Evolutionary conservation across 306 rosid species (phyloP).

Genomic region (Phaseolus lunatus): DNA sequence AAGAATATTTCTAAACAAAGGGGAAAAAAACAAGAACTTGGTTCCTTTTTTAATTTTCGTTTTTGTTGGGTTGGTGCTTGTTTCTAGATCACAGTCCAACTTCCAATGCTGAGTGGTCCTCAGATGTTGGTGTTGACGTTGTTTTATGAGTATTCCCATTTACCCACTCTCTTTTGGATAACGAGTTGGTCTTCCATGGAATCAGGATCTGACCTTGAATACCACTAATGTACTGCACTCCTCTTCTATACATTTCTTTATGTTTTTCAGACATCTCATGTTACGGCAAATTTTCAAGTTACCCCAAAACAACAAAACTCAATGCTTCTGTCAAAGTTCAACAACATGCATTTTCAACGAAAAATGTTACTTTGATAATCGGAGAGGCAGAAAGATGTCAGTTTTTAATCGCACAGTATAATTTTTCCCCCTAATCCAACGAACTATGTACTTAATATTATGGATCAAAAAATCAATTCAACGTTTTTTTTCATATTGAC

Average conservation of each 20-base stretch:
- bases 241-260: background rate
- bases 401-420: too few species aligned
- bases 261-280: background rate
- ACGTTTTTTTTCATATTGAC: too few species aligned
- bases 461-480: too few species aligned
- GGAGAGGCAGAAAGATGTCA: too few species aligned
- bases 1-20: too few species aligned
- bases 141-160: conserved; percentile 40
- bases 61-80: background rate
- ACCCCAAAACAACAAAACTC: background rate
- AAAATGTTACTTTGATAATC: too few species aligned
- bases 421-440: too few species aligned
- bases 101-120: conserved; percentile 50
- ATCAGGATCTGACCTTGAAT: background rate
- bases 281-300: background rate
- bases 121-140: conserved; percentile 41
- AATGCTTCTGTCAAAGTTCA: background rate
- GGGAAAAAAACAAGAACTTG: too few species aligned
- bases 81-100: conserved; percentile 15
- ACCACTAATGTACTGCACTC: background rate
- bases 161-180: conserved; percentile 39
- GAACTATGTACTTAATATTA: too few species aligned
- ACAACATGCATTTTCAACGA: too few species aligned
- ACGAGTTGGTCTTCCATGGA: conserved; percentile 1
- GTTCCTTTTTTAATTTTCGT: background rate